Evolutionary conservation across 306 rosid species (phyloP), one percentile per base, ranked within the genome.

Genomic region (Gillenia trifoliata): DNA sequence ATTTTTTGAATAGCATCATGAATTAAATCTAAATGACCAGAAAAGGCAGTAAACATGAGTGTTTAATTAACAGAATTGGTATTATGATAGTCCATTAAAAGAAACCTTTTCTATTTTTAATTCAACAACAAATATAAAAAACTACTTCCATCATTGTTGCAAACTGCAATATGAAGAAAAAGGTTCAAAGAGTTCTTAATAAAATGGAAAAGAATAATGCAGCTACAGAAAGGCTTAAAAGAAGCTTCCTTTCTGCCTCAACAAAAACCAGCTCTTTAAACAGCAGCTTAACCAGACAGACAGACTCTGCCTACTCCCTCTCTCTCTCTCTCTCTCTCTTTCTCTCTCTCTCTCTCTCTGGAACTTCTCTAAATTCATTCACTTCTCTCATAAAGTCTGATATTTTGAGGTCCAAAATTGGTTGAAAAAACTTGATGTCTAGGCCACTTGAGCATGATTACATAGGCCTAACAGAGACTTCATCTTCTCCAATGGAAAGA

Each of bases 381-480:
- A 25, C 66, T 68, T 30, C 60, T 68, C 29, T 43, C 6, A 31
- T 12, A 36, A 20, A 25, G 45, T 65, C 43, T 43, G 26, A 59
- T 64, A 69, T 31, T 66, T 72, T 43, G 76, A 41, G 76, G 30
- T 60, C 31, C 30, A 43, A 20, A 26, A 72, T 64, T 59, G 57
- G 49, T 40, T 71, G 66, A 30, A 62, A 62, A 71, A 77, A 64
- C 78, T 79, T 89, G 73, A 89, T 89, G 93, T 86, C 94, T 85
- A 77, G 25, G 78, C 87, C 90, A 40, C 82, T 85, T 15, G 91
- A 87, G 74, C 97, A 88, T 84, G 92, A 88, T 72, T 90, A 90
- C 91, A 90, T 89, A 85, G 93, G 91, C 82, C 84, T 89, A 65
- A 47, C 87, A 72, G 95, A 86, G 87, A 64, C 82, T 72, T 79